Conservation (phyloP, 371 early-diverging fungal genomes). For the Syncephalastrum monosporum region DNA sequence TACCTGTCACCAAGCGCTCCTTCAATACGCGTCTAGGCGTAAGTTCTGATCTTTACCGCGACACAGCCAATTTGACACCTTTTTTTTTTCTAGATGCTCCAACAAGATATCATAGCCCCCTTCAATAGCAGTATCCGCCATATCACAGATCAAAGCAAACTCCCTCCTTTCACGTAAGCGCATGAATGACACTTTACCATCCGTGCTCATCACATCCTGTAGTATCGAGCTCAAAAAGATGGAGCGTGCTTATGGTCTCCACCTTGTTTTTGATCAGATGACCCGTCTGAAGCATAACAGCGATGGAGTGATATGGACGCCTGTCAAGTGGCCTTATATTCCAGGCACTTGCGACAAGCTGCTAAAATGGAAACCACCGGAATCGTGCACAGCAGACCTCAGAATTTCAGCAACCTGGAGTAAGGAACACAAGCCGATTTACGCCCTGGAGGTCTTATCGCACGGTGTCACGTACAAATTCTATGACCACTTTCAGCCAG, state of each 20-base stretch:
- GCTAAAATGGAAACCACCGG: conserved; percentile 93
- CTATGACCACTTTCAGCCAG: conserved; percentile 68
- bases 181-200: neutral
- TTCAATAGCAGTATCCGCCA: conserved; percentile 31
- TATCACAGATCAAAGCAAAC: conserved; percentile 34
- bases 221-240: conserved; percentile 60
- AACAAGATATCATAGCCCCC: conserved; percentile 67
- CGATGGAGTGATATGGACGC: conserved; percentile 91
- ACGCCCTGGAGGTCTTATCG: conserved; percentile 55
- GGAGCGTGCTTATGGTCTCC: conserved; percentile 62
- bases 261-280: conserved; percentile 62
- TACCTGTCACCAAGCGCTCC: conserved; percentile 54
- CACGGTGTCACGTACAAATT: conserved; percentile 56
- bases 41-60: conserved; percentile 17
- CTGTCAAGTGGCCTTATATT: conserved; percentile 71
- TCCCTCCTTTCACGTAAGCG: conserved; percentile 67
- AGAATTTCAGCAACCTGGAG: conserved; percentile 57
- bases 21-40: conserved; percentile 72
- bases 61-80: neutral
- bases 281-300: conserved; percentile 72
- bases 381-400: conserved; percentile 86
- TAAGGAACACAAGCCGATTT: conserved; percentile 67
- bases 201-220: neutral
- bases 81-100: conserved; percentile 48
- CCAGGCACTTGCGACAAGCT: conserved; percentile 65